Conservation (phyloP, 2,329 filamentous ascomycete genomes). For the Helminthosporium solani region DNA sequence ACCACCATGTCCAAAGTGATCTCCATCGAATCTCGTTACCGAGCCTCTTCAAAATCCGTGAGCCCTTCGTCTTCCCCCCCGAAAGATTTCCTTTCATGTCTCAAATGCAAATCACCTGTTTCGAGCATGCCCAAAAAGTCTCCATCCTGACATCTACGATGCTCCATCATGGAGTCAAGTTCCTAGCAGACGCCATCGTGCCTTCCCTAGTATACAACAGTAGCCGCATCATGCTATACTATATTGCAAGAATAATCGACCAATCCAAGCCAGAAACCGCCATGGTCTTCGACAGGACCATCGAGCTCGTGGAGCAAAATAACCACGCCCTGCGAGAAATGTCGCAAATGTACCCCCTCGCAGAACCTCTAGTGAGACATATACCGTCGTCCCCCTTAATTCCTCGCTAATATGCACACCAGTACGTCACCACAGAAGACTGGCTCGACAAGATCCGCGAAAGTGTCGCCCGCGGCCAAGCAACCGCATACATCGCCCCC, state of each 20-base stretch:
- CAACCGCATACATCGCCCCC: slow-evolving; percentile 30
- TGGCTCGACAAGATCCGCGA: slow-evolving; percentile 35
- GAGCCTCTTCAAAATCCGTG: slow-evolving; percentile 33
- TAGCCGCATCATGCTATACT: slow-evolving; percentile 37
- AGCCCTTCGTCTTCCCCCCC: slow-evolving; percentile 30
- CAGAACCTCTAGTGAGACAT: slow-evolving; percentile 22
- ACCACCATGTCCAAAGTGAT: slow-evolving; percentile 36
- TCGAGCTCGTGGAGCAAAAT: slow-evolving; percentile 35
- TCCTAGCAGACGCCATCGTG: slow-evolving; percentile 36
- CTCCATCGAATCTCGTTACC: slow-evolving; percentile 34
- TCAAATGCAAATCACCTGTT: slow-evolving; percentile 30
- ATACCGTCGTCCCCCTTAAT: too few relatives aligned
- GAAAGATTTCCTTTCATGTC: slow-evolving; percentile 27
- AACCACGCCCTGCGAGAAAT: slow-evolving; percentile 33
- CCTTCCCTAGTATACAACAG: slow-evolving; percentile 38
- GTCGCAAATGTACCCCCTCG: slow-evolving; percentile 34
- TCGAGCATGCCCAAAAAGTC: slow-evolving; percentile 35
- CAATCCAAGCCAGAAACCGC: slow-evolving; percentile 26
- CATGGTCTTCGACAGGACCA: slow-evolving; percentile 26
- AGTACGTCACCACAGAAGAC: slow-evolving; percentile 31
- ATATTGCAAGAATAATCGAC: slow-evolving; percentile 33
- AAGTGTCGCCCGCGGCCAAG: slow-evolving; percentile 29
- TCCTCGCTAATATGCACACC: too few relatives aligned
- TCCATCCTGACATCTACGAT: slow-evolving; percentile 29
- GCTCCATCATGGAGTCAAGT: slow-evolving; percentile 33